Percentiles rank a stretch among this genome's conserved stretches.
Conservation (phyloP, 139 green algal species). For the Volvox africanus region DNA sequence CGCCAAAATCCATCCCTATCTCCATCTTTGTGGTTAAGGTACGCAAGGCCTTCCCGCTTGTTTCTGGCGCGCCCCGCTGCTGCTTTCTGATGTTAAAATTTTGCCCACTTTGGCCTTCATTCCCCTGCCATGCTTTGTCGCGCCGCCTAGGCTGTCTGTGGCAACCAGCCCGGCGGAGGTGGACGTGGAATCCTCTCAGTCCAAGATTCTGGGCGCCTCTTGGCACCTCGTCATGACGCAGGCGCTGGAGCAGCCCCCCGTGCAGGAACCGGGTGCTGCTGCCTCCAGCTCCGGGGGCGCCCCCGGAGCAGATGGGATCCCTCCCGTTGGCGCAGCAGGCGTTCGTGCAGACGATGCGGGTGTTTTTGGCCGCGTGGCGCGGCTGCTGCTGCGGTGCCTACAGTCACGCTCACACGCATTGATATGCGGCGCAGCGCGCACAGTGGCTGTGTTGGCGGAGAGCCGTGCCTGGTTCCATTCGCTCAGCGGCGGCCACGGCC, state of each 20-base stretch:
- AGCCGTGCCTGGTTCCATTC: slow-evolving; percentile 51
- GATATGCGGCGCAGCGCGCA: slow-evolving; percentile 19
- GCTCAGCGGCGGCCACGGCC: slow-evolving; percentile 44
- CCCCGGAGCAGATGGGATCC: neutral
- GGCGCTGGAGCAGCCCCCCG: slow-evolving; percentile 44
- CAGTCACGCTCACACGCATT: slow-evolving; percentile 22
- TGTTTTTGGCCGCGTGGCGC: slow-evolving; percentile 55
- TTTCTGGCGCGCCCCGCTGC: too few relatives aligned
- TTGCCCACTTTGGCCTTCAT: too few relatives aligned
- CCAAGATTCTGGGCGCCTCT: slow-evolving; percentile 54
- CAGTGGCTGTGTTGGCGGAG: slow-evolving; percentile 48
- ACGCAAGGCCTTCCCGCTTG: too few relatives aligned
- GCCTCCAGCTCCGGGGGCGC: neutral
- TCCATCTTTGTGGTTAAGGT: too few relatives aligned
- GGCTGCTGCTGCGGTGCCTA: slow-evolving; percentile 57
- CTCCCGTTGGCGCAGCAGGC: neutral
- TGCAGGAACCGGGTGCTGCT: neutral
- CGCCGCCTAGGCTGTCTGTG: slow-evolving; percentile 11
- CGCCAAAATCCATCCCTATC: too few relatives aligned
- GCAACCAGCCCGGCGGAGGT: slow-evolving; percentile 11
- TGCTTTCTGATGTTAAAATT: too few relatives aligned
- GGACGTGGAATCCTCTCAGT: neutral
- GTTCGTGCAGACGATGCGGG: neutral
- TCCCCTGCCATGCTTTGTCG: too few relatives aligned
- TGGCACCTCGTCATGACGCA: slow-evolving; percentile 77